Conservation (phyloP, 2,329 filamentous ascomycete genomes). For the Trichothecium sympodiale region DNA sequence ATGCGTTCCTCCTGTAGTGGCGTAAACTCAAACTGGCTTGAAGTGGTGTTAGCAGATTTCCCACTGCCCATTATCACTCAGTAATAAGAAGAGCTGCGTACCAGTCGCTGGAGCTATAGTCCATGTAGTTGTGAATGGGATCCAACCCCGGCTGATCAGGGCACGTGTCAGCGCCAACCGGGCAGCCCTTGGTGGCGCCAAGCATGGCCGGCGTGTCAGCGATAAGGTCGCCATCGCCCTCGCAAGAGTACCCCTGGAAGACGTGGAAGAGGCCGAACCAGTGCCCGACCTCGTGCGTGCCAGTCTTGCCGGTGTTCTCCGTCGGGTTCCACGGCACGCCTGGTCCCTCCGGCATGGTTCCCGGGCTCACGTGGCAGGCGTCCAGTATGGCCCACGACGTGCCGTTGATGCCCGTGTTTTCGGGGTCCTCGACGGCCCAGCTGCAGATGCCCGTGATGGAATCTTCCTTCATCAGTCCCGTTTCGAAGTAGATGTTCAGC, state of each 20-base stretch:
- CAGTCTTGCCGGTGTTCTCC: conserved; percentile 17
- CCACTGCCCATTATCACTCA: no score
- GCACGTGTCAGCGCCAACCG: conserved; percentile 23
- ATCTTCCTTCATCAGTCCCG: conserved; percentile 6
- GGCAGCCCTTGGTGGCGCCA: conserved; percentile 22
- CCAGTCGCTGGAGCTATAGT: no score
- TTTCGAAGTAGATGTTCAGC: conserved; percentile 35
- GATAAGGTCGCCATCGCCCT: conserved; percentile 23
- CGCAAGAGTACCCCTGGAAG: conserved; percentile 31
- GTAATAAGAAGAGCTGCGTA: no score
- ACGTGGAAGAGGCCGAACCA: conserved; percentile 38
- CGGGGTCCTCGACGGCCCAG: no score
- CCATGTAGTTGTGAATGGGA: conserved; percentile 28
- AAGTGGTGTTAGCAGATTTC: no score
- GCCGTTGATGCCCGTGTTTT: conserved; percentile 13
- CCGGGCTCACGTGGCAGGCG: conserved; percentile 25
- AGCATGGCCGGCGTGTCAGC: conserved; percentile 27
- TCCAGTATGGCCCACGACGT: conserved; percentile 23
- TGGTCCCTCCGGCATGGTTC: conserved; percentile 24
- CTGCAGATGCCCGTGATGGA: no score
- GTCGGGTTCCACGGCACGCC: conserved; percentile 1
- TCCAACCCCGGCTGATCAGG: conserved; percentile 18
- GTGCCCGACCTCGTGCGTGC: conserved; percentile 33
- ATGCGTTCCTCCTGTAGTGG: no score
- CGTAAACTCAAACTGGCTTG: no score